Conservation (phyloP, 139 green algal species). For the Spirogloea muscicola region DNA sequence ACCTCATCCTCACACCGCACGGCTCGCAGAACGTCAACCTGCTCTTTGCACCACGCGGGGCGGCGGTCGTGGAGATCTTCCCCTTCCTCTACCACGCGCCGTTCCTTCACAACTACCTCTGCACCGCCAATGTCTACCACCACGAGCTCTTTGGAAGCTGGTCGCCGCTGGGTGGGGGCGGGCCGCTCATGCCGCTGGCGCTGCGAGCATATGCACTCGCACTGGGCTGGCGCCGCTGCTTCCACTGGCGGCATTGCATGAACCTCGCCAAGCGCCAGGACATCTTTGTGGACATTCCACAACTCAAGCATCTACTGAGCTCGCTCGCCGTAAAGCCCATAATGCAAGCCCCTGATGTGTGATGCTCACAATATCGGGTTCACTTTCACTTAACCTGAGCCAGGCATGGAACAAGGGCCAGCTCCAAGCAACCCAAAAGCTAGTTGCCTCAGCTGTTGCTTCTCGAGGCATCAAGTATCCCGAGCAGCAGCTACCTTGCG, state of each 20-base stretch:
- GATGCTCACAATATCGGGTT: too few species aligned
- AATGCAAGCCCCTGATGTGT: too few species aligned
- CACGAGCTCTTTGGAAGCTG: background rate
- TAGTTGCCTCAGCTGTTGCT: too few species aligned
- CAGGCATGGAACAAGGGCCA: too few species aligned
- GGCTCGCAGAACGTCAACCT: background rate
- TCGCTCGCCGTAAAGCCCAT: too few species aligned
- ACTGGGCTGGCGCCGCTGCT: background rate
- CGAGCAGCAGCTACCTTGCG: too few species aligned
- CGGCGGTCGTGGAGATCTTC: conserved; percentile 4
- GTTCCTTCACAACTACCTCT: background rate
- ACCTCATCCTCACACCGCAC: conserved; percentile 4
- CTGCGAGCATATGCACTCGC: background rate
- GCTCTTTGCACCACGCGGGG: background rate
- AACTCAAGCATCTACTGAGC: too few species aligned
- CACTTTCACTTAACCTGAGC: too few species aligned
- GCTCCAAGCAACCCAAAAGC: too few species aligned
- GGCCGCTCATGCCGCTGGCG: background rate
- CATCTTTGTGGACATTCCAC: too few species aligned
- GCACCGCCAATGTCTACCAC: background rate
- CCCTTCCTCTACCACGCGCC: background rate
- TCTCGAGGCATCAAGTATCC: too few species aligned
- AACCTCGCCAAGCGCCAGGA: too few species aligned
- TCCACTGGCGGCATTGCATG: background rate
- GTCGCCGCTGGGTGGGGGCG: background rate